phyloP scores from a whole-genome alignment of 768 basidiomycete species.

The Trametes meyenii region DNA sequence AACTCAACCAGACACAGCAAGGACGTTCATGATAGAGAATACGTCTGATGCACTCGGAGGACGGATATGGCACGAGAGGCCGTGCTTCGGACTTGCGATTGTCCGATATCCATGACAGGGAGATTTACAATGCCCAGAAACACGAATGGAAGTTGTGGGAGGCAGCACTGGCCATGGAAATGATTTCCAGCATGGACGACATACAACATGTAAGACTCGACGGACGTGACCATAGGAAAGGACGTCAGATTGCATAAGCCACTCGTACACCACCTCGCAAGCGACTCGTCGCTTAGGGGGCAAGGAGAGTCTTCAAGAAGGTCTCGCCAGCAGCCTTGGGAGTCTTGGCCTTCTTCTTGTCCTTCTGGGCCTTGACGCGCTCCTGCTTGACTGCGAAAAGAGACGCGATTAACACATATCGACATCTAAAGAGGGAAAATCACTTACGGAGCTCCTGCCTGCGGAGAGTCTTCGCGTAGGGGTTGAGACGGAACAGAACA shows the following conservation, averaged over 20 bases:
- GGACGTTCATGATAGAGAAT: too few relatives aligned
- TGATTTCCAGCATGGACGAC: conserved; percentile 22
- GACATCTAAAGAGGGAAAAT: not conserved
- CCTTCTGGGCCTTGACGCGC: conserved; percentile 63
- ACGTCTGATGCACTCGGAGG: too few relatives aligned
- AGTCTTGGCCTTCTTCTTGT: conserved; percentile 64
- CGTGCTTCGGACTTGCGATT: too few relatives aligned
- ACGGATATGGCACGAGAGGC: too few relatives aligned
- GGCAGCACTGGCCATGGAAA: conserved; percentile 10
- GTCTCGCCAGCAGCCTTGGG: conserved; percentile 70
- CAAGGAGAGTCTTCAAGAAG: conserved; percentile 84
- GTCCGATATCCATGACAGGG: not conserved
- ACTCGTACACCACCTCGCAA: conserved; percentile 10
- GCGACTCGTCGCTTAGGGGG: conserved; percentile 58
- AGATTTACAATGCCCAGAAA: not conserved
- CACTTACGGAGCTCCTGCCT: conserved; percentile 84
- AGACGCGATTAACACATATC: conserved; percentile 1
- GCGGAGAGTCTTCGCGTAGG: conserved; percentile 94
- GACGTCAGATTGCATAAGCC: conserved; percentile 14
- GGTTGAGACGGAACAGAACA: conserved; percentile 96
- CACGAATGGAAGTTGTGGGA: not conserved
- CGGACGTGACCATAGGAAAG: conserved; percentile 17
- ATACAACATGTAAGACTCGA: conserved; percentile 22
- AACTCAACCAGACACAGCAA: too few relatives aligned
- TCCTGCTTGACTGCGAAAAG: conserved; percentile 75